Evolutionary conservation across 2,329 filamentous ascomycete species (phyloP), one percentile per base, ranked within the genome.

Genomic region (Penicillium sp.): DNA sequence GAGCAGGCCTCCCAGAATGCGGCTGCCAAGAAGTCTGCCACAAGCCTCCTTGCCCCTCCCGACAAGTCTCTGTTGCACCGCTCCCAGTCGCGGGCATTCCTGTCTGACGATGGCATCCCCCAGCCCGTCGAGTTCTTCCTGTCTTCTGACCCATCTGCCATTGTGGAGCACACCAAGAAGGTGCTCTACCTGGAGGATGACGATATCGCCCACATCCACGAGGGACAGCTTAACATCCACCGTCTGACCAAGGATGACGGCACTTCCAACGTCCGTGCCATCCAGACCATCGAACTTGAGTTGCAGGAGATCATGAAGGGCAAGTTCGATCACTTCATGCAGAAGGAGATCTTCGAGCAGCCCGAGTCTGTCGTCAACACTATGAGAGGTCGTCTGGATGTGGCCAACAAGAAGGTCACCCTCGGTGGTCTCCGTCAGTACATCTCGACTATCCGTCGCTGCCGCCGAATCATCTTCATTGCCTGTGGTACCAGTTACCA

Each of bases 261-360:
- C 67, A 93, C 90, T 74, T 96, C 91, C 79, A 97, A 97, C 75
- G 92, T 97, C 69, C 93, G 94, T 76, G 91, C 90, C 70, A 99
- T 99, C 77, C 94, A 99, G 85, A 99, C 94, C 55, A 86, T 99
- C 56, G 94, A 99, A 83, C 90, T 99, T 50, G 92, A 99, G 83
- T 89, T 99, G 65, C 94, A 99, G 83, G 93, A 99, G 83, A 99
- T 99, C 80, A 99, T 99, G 94, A 99, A 99, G 89, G 94, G 94
- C 79, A 96, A 94, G 77, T 99, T 97, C 79, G 94, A 99, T 78
- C 94, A 99, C 82, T 99, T 97, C 84, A 99, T 99, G 94, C 94
- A 99, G 78, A 99, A 99, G 87, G 94, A 99, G 79, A 99, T 99
- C 73, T 99, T 99, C 78, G 94, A 99, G 84, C 94, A 99, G 83